A percentile compares a stretch with the other conserved stretches of the same genome.
These are phyloP conservation scores for Nemania abortiva DNA, from an alignment of 2,329 filamentous ascomycete species.

Conservation along the genomic window DNA sequence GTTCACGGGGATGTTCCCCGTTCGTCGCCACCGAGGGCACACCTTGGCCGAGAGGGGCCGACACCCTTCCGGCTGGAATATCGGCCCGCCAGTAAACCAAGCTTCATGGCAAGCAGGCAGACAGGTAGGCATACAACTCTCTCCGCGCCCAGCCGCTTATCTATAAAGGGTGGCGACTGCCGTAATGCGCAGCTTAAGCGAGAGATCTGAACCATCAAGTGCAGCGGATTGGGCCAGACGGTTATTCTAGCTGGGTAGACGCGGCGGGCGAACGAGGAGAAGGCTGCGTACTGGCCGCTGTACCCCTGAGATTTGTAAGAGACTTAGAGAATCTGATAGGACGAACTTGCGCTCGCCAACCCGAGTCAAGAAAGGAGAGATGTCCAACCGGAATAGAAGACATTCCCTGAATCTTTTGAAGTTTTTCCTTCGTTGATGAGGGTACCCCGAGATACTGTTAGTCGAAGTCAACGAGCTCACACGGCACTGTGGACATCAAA, in stretches of 20 bases:
- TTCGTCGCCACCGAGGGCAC: conserved; percentile 1
- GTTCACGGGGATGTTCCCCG: conserved; percentile 10
- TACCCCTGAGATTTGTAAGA: conserved; percentile 3
- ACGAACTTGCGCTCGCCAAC: background rate
- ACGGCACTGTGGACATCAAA: conserved; percentile 29
- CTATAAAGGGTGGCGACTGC: conserved; percentile 20
- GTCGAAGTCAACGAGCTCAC: conserved; percentile 20
- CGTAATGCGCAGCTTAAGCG: conserved; percentile 38
- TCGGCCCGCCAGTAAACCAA: conserved; percentile 33
- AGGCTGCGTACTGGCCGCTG: conserved; percentile 11
- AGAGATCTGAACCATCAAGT: conserved; percentile 32
- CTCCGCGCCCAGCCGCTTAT: background rate
- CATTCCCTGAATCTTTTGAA: conserved; percentile 3
- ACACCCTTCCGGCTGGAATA: conserved; percentile 28
- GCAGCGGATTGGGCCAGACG: conserved; percentile 13
- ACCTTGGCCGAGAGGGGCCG: background rate
- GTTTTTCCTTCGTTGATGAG: background rate
- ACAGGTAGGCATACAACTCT: background rate
- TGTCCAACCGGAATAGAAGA: background rate
- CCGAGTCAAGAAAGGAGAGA: conserved; percentile 5
- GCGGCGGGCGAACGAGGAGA: background rate
- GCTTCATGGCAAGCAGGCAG: conserved; percentile 27
- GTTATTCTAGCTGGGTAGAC: background rate
- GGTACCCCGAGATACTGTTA: conserved; percentile 33
- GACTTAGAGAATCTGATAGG: conserved; percentile 2